Percentiles rank a stretch among this genome's conserved stretches.
phyloP scores from a whole-genome alignment of 116 monocot species.

The Iris pallida region DNA sequence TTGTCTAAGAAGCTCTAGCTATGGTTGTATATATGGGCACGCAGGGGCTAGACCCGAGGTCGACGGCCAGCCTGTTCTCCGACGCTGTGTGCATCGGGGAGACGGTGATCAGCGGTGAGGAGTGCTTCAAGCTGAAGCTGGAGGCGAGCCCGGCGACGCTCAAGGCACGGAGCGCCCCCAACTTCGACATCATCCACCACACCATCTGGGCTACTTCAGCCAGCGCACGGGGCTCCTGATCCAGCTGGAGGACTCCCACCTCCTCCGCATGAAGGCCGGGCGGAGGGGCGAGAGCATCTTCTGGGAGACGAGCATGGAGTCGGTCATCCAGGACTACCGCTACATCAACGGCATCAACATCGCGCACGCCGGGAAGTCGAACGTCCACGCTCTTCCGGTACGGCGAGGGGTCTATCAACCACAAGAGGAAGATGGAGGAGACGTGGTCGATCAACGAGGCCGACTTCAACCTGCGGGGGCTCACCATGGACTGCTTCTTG shows the following conservation, averaged over 20 bases:
- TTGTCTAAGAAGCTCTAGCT: too few species aligned
- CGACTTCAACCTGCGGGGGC: conserved; percentile 73
- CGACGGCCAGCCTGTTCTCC: conserved; percentile 74
- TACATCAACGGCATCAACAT: conserved; percentile 81
- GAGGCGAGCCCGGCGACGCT: conserved; percentile 52
- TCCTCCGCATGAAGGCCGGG: conserved; percentile 63
- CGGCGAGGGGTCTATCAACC: conserved; percentile 79
- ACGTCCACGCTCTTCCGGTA: conserved; percentile 65
- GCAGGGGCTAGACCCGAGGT: conserved; percentile 72
- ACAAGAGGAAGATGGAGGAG: conserved; percentile 90
- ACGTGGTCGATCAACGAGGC: conserved; percentile 76
- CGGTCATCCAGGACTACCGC: conserved; percentile 67
- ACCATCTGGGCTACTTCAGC: conserved; percentile 93
- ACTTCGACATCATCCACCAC: conserved; percentile 86
- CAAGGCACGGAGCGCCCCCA: conserved; percentile 41
- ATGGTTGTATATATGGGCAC: too few species aligned
- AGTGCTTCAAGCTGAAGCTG: conserved; percentile 88
- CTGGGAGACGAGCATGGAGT: conserved; percentile 88
- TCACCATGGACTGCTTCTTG: conserved; percentile 63
- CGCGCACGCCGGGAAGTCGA: conserved; percentile 48
- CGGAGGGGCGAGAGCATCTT: conserved; percentile 52
- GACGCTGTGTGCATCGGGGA: conserved; percentile 86
- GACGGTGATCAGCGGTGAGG: conserved; percentile 63
- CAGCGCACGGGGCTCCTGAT: conserved; percentile 78
- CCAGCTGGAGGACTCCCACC: conserved; percentile 79